Base-by-base conservation (phyloP, 495 filamentous ascomycete genomes). In the Tuber magnatum region DNA sequence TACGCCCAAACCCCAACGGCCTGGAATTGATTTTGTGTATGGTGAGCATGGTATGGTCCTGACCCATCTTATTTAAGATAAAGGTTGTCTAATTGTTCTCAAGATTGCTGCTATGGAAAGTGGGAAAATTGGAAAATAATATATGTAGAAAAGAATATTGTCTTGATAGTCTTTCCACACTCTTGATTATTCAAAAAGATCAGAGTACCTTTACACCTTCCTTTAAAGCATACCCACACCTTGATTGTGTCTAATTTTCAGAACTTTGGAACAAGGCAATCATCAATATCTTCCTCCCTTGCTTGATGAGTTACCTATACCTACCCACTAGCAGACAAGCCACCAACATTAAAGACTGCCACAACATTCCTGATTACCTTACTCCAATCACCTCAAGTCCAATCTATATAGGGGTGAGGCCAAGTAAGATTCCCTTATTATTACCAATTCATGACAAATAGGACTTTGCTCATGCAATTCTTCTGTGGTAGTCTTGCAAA, bases 111-210 rank as follows among this genome's bases (percentile, higher is more conserved):
- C 20, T 74, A 28, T 65, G 41, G 70, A 35, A 74, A 74, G 0
- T 42, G 28, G 18, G 28, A 46, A 1, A 74, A 68, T 39, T 74
- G 9, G 6, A 24, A 41, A 12, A 74, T 12, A 5, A 74, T 74
- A 72, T 72, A 22, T 20, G 70, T 40, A 68, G 46, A 73, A 68
- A 76, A 73, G 22, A 38, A 42, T 14, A 42, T 32, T 28, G 41
- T 40, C 28, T 28, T 74, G 20, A 73, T 39, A 18, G 71, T 68
- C 14, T 3, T n/a, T 0, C 71, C 75, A 44, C 39, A 77, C 44
- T 16, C 44, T 40, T 68, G 68, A 35, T 77, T 71, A 35, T 76
- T 48, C 71, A 35, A 76, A 70, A 76, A 73, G 2, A 73, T 51
- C 22, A 70, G n/a, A n/a, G 42, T 41, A 3, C 71, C 77, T 69